phyloP scores from a whole-genome alignment of 2,329 filamentous ascomycete genomes.

The Colletotrichum spaethianum region DNA sequence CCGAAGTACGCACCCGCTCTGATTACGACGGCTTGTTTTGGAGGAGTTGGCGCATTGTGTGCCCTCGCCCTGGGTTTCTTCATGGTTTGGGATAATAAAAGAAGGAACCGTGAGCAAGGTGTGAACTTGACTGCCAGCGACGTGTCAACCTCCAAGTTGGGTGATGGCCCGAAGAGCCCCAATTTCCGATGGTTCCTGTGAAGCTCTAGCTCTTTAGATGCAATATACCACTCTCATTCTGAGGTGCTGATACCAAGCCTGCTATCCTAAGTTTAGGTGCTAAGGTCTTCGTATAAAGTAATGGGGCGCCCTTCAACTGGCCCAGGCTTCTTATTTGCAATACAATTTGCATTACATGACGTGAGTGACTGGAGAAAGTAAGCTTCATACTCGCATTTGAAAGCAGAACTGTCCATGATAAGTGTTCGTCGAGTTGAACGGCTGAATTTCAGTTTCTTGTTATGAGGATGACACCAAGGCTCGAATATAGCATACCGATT shows the following conservation, averaged over 20 bases:
- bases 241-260: not conserved
- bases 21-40: slow-evolving; percentile 76
- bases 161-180: slow-evolving; percentile 61
- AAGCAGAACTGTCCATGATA: no score
- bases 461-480: not conserved
- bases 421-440: no score
- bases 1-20: slow-evolving; percentile 78
- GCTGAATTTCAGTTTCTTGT: not conserved
- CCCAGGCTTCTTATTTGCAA: no score
- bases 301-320: not conserved
- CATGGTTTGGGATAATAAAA: slow-evolving; percentile 71
- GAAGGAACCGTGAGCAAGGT: slow-evolving; percentile 68
- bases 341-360: not conserved
- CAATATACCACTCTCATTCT: not conserved
- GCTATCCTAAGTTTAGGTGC: no score
- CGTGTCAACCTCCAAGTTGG: slow-evolving; percentile 64
- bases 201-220: not conserved
- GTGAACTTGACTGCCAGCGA: slow-evolving; percentile 60
- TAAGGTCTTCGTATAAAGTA: not conserved
- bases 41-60: slow-evolving; percentile 67
- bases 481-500: not conserved
- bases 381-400: no score
- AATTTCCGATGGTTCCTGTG: slow-evolving; percentile 68
- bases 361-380: not conserved
- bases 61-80: slow-evolving; percentile 11